These are phyloP conservation scores for Pseudodiploospora longispora DNA, from an alignment of 2,329 filamentous ascomycete species.

Conservation along the genomic window DNA sequence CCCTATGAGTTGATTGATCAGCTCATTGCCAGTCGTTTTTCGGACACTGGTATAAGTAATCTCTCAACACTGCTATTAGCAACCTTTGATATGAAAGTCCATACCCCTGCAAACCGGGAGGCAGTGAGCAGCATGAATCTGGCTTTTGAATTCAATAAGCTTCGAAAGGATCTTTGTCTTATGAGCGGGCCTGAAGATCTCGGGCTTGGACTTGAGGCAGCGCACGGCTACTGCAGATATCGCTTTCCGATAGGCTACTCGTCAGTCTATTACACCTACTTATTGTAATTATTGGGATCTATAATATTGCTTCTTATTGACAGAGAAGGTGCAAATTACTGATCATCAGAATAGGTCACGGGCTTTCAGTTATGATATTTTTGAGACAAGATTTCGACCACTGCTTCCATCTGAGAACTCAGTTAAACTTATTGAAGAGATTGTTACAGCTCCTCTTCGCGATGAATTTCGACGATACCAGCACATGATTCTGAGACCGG, in stretches of 20 bases:
- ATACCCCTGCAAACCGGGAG: conserved; percentile 55
- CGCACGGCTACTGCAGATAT: conserved; percentile 64
- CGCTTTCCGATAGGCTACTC: conserved; percentile 67
- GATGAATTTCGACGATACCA: conserved; percentile 62
- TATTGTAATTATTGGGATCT: conserved; percentile 62
- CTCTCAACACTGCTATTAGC: conserved; percentile 57
- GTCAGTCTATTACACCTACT: conserved; percentile 64
- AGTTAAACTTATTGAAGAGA: conserved; percentile 16
- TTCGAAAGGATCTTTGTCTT: conserved; percentile 57
- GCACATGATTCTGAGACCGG: conserved; percentile 65
- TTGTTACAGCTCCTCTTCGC: conserved; percentile 59
- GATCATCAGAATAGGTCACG: neutral
- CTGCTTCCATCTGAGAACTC: conserved; percentile 19
- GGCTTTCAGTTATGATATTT: conserved; percentile 50
- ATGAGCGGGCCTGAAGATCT: conserved; percentile 59
- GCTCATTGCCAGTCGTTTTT: conserved; percentile 45
- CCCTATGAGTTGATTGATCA: conserved; percentile 63
- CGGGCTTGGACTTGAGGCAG: conserved; percentile 47
- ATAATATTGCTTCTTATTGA: neutral
- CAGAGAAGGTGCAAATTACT: conserved; percentile 21
- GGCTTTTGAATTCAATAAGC: conserved; percentile 55
- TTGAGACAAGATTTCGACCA: conserved; percentile 55
- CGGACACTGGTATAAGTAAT: neutral
- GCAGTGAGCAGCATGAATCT: conserved; percentile 53
- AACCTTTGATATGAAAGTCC: conserved; percentile 68